Conservation (phyloP, 1,284 basidiomycete species). For the Ustilago cynodontis region DNA sequence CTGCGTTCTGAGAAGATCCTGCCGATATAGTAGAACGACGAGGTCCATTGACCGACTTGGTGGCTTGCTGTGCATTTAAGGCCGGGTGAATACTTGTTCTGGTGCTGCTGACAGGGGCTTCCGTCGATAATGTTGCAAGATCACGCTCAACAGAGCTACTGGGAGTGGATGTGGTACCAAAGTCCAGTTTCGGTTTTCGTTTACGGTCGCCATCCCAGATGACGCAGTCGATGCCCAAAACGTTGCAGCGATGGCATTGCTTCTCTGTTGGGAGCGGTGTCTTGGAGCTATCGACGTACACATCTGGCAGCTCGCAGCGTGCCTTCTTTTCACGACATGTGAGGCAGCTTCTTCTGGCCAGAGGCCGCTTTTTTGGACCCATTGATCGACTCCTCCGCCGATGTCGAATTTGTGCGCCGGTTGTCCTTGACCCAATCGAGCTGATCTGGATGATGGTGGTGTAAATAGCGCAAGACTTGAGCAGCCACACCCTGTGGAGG, state of each 20-base stretch:
- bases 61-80: no score
- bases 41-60: background rate
- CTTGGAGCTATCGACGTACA: slow-evolving; percentile 43
- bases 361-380: slow-evolving; percentile 20
- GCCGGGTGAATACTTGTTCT: no score
- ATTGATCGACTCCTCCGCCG: background rate
- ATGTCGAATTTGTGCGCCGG: background rate
- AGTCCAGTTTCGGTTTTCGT: slow-evolving; percentile 23
- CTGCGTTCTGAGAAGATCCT: background rate
- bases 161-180: background rate
- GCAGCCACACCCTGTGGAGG: background rate
- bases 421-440: background rate
- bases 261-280: slow-evolving; percentile 25
- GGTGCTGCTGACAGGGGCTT: no score
- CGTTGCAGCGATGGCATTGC: slow-evolving; percentile 47
- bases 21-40: background rate
- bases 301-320: slow-evolving; percentile 52
- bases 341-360: slow-evolving; percentile 52
- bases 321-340: slow-evolving; percentile 52
- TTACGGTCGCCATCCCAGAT: slow-evolving; percentile 58
- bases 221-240: slow-evolving; percentile 43
- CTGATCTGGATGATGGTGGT: background rate
- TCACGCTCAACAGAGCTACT: slow-evolving; percentile 7
- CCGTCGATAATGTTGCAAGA: background rate
- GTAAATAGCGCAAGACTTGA: background rate